Base-by-base conservation (phyloP, 2,329 filamentous ascomycete genomes). In the Xylogone sp. region DNA sequence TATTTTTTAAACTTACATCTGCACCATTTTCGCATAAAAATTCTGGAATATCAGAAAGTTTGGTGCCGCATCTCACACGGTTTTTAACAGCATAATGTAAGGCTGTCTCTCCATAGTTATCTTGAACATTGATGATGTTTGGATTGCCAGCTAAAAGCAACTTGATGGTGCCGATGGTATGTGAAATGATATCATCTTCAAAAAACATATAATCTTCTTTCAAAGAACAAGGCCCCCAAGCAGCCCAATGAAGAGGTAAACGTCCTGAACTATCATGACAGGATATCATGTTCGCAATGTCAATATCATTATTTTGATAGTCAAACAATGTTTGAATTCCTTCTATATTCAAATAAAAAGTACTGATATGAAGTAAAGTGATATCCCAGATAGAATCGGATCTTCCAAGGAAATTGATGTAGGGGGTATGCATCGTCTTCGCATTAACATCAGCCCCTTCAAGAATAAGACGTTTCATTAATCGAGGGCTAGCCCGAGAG, bases 191-290 rank as follows among this genome's bases (percentile, higher is more conserved):
- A 56, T 50, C 43, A 27, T 50, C 29, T 46, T 53, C 47, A 22
- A 42, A 29, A 21, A 50, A 44, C 24, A 49, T 49, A 39, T 48
- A n/a, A 16, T 42, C 21, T 18, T 45, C 43, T 21, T 54, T 19
- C 24, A 8, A 27, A 10, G 5, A 39, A 13, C 13, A 43, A 27
- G 22, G 20, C 34, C 50, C 50, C 18, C 43, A 50, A 43, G 53
- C 54, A 49, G 53, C 52, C 54, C 52, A 55, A 10, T 58, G 54
- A n/a, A 58, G 20, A 43, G 52, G 50, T n/a, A 55, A 21, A 43
- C 50, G 47, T 19, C 50, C 50, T 42, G 46, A n/a, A 46, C 54
- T 50, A 48, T 58, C 49, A 45, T 29, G 20, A 48, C 29, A 50
- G 27, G 46, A 49, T 34, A 53, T 16, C 13, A 57, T 42, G 7